Evolutionary conservation across 2,329 filamentous ascomycete genomes (phyloP), one percentile per base, ranked within the genome.

Genomic region (Fusarium musae): DNA sequence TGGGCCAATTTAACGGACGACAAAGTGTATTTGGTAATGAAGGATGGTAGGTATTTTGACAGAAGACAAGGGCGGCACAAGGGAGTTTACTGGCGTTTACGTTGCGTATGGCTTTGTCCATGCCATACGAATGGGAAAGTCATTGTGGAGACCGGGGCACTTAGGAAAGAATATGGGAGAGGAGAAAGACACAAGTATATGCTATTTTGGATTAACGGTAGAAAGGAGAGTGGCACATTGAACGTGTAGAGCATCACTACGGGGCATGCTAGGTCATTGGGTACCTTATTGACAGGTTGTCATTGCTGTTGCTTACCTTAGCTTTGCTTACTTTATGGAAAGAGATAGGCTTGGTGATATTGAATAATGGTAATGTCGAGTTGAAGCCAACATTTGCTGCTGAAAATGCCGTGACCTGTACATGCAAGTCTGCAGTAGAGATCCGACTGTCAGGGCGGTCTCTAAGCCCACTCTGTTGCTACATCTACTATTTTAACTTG

Each of bases 301-400:
- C n/a, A 32, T 52, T 26, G n/a, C 37, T 61, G 58, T 58, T 63
- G 37, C 61, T 59, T 57, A 28, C 54, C 40, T 66, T 28, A 39
- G 39, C 30, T 30, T 44, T 54, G 37, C 34, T 54, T 61, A 40
- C 59, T 72, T 66, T 56, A 64, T 49, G 44, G 53, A 61, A 64
- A 63, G 63, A 58, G 61, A 58, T 65, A 69, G 50, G 28, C 59
- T 46, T 60, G 56, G 76, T 71, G 73, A 70, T 79, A 79, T 75
- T 78, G 66, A 78, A 67, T 79, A 79, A 79, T 79, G 72, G 72
- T 79, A 79, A 79, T 79, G 69, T 73, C 68, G 57, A 77, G 56
- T 70, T 64, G 58, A 61, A 64, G 54, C n/a, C 54, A 28, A 63
- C 26, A 34, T 59, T 46, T 46, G 19, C 62, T 53, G 17, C n/a